These are phyloP conservation scores for Tricholoma sp. DNA, from an alignment of 768 basidiomycete species.

Conservation along the genomic window DNA sequence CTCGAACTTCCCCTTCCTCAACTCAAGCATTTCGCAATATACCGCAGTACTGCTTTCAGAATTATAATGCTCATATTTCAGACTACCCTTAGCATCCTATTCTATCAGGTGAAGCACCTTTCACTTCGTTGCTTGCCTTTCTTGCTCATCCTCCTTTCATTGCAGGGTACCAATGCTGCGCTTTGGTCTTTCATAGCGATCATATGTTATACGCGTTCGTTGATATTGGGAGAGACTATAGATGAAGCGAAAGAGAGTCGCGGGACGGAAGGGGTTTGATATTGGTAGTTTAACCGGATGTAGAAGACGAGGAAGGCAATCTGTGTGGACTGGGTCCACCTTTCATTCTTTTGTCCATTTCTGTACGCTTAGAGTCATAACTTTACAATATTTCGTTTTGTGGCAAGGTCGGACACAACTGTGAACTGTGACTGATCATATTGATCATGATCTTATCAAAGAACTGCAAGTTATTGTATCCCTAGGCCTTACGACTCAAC, in stretches of 20 bases:
- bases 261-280: slow-evolving; percentile 56
- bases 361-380: neutral
- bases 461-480: too few relatives aligned
- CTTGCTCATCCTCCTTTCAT: slow-evolving; percentile 2
- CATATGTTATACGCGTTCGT: slow-evolving; percentile 61
- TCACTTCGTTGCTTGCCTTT: neutral
- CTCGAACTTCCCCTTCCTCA: slow-evolving; percentile 70
- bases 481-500: too few relatives aligned
- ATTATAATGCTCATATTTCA: slow-evolving; percentile 63
- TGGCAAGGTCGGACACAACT: too few relatives aligned
- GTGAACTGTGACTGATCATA: too few relatives aligned
- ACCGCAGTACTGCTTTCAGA: slow-evolving; percentile 62
- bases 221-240: slow-evolving; percentile 65
- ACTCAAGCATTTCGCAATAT: slow-evolving; percentile 48
- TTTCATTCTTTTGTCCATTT: slow-evolving; percentile 12
- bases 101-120: slow-evolving; percentile 62
- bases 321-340: slow-evolving; percentile 23
- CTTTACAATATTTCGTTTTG: too few relatives aligned
- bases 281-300: slow-evolving; percentile 1
- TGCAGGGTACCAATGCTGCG: slow-evolving; percentile 80
- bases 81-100: slow-evolving; percentile 57
- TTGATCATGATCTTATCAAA: too few relatives aligned
- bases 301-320: slow-evolving; percentile 10
- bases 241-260: slow-evolving; percentile 58
- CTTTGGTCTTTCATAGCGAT: slow-evolving; percentile 76